phyloP scores from a whole-genome alignment of 1,284 basidiomycete species.

The Apiotrichum mycotoxinovorans region DNA sequence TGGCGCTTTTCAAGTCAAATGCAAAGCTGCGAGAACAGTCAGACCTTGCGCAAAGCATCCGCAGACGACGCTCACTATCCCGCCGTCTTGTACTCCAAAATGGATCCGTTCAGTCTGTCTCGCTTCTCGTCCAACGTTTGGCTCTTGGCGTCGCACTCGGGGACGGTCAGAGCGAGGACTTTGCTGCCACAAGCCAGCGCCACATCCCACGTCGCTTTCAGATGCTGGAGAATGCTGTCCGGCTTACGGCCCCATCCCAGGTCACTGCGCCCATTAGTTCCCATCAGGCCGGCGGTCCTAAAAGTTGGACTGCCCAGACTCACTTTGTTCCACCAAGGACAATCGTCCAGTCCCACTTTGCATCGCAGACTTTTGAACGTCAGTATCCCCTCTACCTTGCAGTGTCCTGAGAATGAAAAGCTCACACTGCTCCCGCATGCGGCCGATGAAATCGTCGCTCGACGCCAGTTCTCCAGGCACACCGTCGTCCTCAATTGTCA shows the following conservation, averaged over 20 bases:
- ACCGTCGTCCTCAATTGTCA: slow-evolving; percentile 4
- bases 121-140: background rate
- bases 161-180: slow-evolving; percentile 10
- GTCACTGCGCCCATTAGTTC: slow-evolving; percentile 1
- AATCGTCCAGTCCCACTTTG: slow-evolving; percentile 7
- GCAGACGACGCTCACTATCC: background rate
- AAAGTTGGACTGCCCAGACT: background rate
- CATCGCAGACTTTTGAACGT: background rate
- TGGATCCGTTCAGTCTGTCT: background rate
- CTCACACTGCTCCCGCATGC: background rate
- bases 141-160: background rate
- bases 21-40: background rate
- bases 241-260: background rate
- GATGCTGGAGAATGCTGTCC: background rate
- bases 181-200: background rate
- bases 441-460: background rate
- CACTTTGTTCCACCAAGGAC: slow-evolving; percentile 14
- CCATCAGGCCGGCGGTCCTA: background rate
- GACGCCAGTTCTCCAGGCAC: background rate
- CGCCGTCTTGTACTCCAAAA: background rate
- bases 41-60: background rate
- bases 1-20: background rate
- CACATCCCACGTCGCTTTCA: background rate
- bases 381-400: background rate
- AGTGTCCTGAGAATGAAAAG: background rate